Base-by-base conservation (phyloP, 2,329 filamentous ascomycete species). In the Fusarium oligoseptatum region DNA sequence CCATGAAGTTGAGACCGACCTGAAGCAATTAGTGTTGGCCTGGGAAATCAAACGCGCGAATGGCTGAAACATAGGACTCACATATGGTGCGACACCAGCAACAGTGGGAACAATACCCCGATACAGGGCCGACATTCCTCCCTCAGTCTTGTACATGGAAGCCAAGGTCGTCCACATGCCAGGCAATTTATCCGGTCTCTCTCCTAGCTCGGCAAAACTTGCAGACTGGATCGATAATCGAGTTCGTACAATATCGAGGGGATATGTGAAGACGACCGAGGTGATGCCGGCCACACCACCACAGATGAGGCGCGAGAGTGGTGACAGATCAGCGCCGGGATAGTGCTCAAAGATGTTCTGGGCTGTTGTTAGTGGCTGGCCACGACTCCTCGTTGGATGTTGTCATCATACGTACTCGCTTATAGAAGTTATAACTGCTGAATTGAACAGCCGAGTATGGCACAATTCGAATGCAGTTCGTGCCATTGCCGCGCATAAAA, bases 361-460 rank as follows among this genome's bases (percentile, higher is more conserved):
- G 12, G 37, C 62, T 8, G 56, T 6, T 57, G 74, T 71, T 32
- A 76, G 58, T 56, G 27, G 72, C 34, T 43, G 10, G 20, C 29
- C 39, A 8, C 12, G 10, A 11, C 32, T n/a, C 37, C n/a, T 14
- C 9, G 15, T 14, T 32, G 12, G 22, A 32, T 24, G 17, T 20
- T n/a, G 15, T 3, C 22, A 22, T 29, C 11, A 24, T 41, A 65
- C 92, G 82, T 86, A 97, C 95, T 85, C 92, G 90, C 84, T 97
- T 98, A 85, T 99, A 99, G 77, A 98, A 91, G 82, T 97, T 98
- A 87, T 98, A 99, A 81, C 95, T 97, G 77, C 96, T 96, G 83
- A 99, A 99, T 81, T 99, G 97, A 45, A 98, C 97, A 12, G 97
- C 97, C 60, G 96, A 98, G 83, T 99, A 99, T 6, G 97, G 97